Evolutionary conservation across 495 filamentous ascomycete species (phyloP).

Genomic region (Xylaria flabelliformis): DNA sequence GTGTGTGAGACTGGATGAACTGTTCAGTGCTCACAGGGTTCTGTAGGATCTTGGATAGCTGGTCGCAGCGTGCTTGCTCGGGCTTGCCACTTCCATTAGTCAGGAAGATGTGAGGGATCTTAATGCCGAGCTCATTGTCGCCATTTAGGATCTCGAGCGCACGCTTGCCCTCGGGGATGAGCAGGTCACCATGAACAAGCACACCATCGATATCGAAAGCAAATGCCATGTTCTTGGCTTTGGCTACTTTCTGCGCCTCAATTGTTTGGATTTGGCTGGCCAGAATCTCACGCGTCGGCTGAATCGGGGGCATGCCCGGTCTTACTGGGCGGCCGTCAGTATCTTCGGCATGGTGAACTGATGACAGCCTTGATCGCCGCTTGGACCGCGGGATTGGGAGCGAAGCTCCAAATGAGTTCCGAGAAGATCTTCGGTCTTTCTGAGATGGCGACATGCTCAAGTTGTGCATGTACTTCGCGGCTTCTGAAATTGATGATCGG

Average conservation of each 20-base stretch:
- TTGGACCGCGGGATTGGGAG: constrained; percentile 79
- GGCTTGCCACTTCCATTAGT: constrained; percentile 72
- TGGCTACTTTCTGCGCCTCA: constrained; percentile 67
- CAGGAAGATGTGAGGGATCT: constrained; percentile 74
- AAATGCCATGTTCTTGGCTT: constrained; percentile 71
- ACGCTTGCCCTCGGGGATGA: constrained; percentile 65
- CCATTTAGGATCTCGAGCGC: constrained; percentile 70
- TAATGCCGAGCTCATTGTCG: constrained; percentile 71
- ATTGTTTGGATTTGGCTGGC: constrained; percentile 77
- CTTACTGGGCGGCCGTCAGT: constrained; percentile 45
- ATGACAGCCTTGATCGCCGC: constrained; percentile 69
- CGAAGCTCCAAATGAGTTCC: constrained; percentile 80
- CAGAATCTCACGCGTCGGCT: constrained; percentile 70
- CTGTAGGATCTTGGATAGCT: constrained; percentile 64
- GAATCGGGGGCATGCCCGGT: constrained; percentile 56
- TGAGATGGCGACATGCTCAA: constrained; percentile 71
- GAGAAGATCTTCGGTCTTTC: constrained; percentile 69
- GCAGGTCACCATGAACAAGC: constrained; percentile 67
- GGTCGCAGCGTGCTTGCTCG: constrained; percentile 61
- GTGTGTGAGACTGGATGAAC: constrained; percentile 72
- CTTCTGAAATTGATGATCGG: constrained; percentile 72
- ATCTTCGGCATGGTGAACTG: constrained; percentile 49
- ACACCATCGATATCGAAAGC: constrained; percentile 73
- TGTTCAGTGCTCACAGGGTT: constrained; percentile 66
- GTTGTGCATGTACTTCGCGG: constrained; percentile 74